Evolutionary conservation across 805 yeast species (phyloP), one percentile per base, ranked within the genome.

Genomic region (Candida incommunis): DNA sequence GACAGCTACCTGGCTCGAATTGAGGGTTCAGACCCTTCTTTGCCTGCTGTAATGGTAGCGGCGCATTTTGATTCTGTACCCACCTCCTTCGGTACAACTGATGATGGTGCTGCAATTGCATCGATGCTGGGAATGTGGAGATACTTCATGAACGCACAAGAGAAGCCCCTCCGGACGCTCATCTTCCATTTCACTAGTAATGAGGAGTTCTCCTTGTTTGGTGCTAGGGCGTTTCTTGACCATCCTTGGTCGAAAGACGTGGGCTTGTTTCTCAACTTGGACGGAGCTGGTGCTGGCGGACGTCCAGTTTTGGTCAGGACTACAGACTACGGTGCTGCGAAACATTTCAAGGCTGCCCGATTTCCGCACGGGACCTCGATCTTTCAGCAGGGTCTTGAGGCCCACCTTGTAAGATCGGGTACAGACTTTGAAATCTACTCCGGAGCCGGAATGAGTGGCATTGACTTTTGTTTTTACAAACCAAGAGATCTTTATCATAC

Each of bases 241-340:
- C 94, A 86, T 58, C 78, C 81, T 16, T 82, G 94, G 90, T 68
- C 75, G 21, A 61, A 69, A 34, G 60, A 73, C 15, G 77, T 82
- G 1, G 66, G 66, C 35, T 45, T 48, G 55, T 81, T 88, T 46
- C 68, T 87, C 51, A 88, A 88, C 58, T 65, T 87, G 50, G 96
- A 87, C 66, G 96, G 96, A 16, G 84, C 95, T 0, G 96, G 96
- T 2, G 82, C 92, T 1, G 95, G 95, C 22, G 88, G 92, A 3
- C 76, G 81, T 51, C 83, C 95, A 1, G 69, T 84, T 20, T 64
- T 87, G 42, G 86, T 88, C 60, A 72, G 96, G 60, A 78, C 87
- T n/a, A 76, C 94, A 0, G 94, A 86, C 57, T 71, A 70, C 49
- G 83, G 82, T 1, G 75, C 85, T 11, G 76, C 82, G 1, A 72